phyloP scores from a whole-genome alignment of 805 yeast genomes.

The Myxozyma geophila region DNA sequence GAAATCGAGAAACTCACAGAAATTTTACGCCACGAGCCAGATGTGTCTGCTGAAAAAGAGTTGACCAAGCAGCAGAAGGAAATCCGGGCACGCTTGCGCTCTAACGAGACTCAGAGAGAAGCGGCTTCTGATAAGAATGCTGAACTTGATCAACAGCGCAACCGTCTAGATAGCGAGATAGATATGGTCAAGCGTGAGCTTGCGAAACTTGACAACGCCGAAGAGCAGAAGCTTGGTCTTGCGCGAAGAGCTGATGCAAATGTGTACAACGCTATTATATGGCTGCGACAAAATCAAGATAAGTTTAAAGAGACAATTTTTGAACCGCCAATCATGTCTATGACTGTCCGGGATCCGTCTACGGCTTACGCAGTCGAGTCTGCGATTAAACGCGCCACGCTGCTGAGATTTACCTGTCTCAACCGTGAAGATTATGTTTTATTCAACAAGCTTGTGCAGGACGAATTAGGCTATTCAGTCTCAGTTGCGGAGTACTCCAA shows the following conservation, averaged over 20 bases:
- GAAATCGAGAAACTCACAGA: slow-evolving; percentile 2
- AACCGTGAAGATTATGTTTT: slow-evolving; percentile 55
- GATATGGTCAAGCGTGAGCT: slow-evolving; percentile 10
- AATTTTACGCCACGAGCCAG: not conserved
- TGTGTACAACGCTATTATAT: slow-evolving; percentile 50
- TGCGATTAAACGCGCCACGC: slow-evolving; percentile 57
- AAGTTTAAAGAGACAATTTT: slow-evolving; percentile 53
- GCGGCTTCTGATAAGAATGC: not conserved
- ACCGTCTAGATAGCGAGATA: slow-evolving; percentile 43
- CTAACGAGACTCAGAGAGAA: not conserved
- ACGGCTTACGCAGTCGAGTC: slow-evolving; percentile 63
- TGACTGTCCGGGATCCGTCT: slow-evolving; percentile 56
- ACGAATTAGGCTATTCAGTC: slow-evolving; percentile 50
- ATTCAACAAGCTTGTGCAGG: slow-evolving; percentile 52
- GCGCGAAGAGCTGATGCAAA: slow-evolving; percentile 39
- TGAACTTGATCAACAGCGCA: slow-evolving; percentile 42
- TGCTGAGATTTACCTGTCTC: slow-evolving; percentile 66
- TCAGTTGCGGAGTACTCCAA: slow-evolving; percentile 54
- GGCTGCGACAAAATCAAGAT: slow-evolving; percentile 49
- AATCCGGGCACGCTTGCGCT: not conserved
- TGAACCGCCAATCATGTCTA: slow-evolving; percentile 76
- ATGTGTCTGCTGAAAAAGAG: not conserved
- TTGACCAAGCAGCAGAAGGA: not conserved
- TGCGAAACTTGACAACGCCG: slow-evolving; percentile 1
- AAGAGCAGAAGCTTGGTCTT: slow-evolving; percentile 9